Conservation (phyloP, 2,329 filamentous ascomycete genomes). For the Phaeosphaeria sp. region DNA sequence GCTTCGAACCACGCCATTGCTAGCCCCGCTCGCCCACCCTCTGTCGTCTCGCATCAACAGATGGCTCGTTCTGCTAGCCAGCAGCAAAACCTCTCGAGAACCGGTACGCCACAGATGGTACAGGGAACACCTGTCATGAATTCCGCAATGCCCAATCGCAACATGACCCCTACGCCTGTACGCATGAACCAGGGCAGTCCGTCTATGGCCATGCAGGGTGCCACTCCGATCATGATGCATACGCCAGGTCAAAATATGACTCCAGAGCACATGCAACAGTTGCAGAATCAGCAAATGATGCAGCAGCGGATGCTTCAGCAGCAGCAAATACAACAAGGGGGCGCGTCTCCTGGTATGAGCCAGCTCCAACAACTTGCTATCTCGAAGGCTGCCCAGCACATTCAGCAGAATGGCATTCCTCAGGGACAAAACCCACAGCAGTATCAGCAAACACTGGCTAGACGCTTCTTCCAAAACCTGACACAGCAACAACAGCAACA, state of each 20-base stretch:
- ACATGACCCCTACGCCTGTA: constrained; percentile 48
- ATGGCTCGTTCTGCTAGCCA: constrained; percentile 49
- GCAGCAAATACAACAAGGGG: constrained; percentile 16
- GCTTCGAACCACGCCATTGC: constrained; percentile 47
- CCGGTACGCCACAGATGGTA: constrained; percentile 47
- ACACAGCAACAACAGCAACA: constrained; percentile 28
- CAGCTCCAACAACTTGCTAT: constrained; percentile 39
- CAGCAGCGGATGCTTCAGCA: constrained; percentile 40
- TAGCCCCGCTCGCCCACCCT: constrained; percentile 48
- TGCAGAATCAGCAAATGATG: constrained; percentile 29
- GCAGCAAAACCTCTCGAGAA: constrained; percentile 47
- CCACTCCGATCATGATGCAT: constrained; percentile 47
- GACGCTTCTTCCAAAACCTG: constrained; percentile 22
- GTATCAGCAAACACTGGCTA: constrained; percentile 24
- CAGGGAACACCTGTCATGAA: constrained; percentile 49
- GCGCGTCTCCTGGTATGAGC: constrained; percentile 26
- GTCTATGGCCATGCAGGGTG: constrained; percentile 39
- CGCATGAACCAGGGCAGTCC: constrained; percentile 48
- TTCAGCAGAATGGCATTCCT: constrained; percentile 42
- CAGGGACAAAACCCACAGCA: constrained; percentile 31
- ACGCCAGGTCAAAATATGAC: constrained; percentile 42
- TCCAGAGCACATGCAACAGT: constrained; percentile 42
- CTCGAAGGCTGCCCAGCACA: constrained; percentile 39
- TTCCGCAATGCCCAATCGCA: constrained; percentile 44
- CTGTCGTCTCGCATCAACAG: constrained; percentile 45